Conservation (phyloP, 2,329 filamentous ascomycete genomes). For the Talaromyces sp. region DNA sequence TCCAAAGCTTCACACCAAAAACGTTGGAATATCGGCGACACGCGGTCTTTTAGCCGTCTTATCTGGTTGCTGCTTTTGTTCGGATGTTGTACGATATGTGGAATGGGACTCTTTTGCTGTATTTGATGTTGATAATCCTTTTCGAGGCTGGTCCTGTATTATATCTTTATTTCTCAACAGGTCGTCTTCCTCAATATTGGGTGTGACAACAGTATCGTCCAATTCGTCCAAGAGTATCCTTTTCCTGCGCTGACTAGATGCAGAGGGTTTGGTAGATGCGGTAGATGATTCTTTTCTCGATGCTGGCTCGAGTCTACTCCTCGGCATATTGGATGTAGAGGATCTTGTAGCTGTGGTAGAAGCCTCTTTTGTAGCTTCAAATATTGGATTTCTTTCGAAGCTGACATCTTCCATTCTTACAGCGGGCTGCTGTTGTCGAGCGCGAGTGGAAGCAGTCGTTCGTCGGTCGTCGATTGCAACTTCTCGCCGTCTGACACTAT, state of each 20-base stretch:
- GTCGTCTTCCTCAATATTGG: constrained; percentile 23
- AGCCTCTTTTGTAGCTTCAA: background rate
- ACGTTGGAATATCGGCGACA: constrained; percentile 44
- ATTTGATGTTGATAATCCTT: constrained; percentile 6
- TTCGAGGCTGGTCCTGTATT: constrained; percentile 23
- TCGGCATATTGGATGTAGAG: background rate
- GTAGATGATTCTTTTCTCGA: background rate
- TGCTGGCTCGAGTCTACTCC: background rate
- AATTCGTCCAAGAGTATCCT: constrained; percentile 39
- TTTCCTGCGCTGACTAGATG: constrained; percentile 27
- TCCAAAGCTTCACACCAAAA: constrained; percentile 34
- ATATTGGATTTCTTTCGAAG: background rate
- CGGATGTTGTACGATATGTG: constrained; percentile 5
- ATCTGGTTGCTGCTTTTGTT: constrained; percentile 18
- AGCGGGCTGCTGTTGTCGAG: background rate
- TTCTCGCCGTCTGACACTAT: background rate
- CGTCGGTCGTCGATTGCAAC: background rate
- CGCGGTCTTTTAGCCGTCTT: constrained; percentile 34
- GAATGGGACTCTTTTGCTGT: background rate
- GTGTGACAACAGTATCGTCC: constrained; percentile 32
- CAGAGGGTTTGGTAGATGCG: background rate
- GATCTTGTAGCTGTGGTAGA: background rate
- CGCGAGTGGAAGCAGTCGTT: background rate
- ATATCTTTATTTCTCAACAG: constrained; percentile 19
- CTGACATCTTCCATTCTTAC: background rate